These are phyloP conservation scores for Spergularia marina DNA, from an alignment of 148 eudicot species.

Conservation along the genomic window DNA sequence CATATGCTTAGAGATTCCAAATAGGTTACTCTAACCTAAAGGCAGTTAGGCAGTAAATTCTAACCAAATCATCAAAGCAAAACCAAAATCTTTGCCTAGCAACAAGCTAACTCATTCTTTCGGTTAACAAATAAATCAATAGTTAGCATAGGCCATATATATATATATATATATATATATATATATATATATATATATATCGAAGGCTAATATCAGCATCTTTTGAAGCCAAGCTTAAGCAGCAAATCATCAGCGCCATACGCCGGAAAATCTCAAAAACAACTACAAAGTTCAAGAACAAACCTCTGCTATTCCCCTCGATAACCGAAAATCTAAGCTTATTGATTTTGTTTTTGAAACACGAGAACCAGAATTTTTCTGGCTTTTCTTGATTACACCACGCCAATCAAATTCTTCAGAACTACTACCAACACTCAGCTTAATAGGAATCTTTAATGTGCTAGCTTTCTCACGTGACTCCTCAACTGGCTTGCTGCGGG, in stretches of 20 bases:
- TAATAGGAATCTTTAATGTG: slow-evolving; percentile 33
- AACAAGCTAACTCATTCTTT: background rate
- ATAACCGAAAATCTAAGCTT: slow-evolving; percentile 84
- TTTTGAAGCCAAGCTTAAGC: background rate
- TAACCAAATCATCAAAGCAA: background rate
- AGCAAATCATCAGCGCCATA: slow-evolving; percentile 2
- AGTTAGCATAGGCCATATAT: background rate
- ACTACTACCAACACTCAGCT: slow-evolving; percentile 25
- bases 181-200: background rate
- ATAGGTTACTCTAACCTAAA: too few species aligned
- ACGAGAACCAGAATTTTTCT: slow-evolving; percentile 62
- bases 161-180: too few species aligned
- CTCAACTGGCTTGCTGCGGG: slow-evolving; percentile 44
- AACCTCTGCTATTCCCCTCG: slow-evolving; percentile 95
- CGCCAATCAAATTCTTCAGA: slow-evolving; percentile 44
- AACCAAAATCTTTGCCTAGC: background rate
- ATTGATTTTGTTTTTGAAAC: slow-evolving; percentile 81
- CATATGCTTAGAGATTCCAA: too few species aligned
- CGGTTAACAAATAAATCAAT: background rate
- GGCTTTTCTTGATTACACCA: slow-evolving; percentile 58
- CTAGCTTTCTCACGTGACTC: slow-evolving; percentile 41
- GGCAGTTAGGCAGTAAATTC: background rate
- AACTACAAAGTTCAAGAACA: slow-evolving; percentile 18
- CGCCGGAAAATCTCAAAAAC: background rate
- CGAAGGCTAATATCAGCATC: slow-evolving; percentile 5